Evolutionary conservation across 2,329 filamentous ascomycete species (phyloP).

Genomic region (Coniosporium tulheliwenetii): DNA sequence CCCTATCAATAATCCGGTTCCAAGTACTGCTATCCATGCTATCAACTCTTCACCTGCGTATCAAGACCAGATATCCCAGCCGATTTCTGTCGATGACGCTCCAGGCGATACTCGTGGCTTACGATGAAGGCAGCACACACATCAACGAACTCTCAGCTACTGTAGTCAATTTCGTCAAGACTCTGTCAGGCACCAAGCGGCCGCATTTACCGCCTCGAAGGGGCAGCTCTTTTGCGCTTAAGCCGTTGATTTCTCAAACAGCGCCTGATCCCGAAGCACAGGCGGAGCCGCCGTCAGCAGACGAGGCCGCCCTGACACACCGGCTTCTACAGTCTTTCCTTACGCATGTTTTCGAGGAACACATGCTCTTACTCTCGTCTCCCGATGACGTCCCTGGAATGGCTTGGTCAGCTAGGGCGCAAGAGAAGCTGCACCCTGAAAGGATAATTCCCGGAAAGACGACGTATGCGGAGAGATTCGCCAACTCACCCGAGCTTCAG

Average conservation of each 20-base stretch:
- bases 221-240: slow-evolving; percentile 28
- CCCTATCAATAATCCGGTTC: slow-evolving; percentile 40
- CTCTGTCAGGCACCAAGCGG: slow-evolving; percentile 49
- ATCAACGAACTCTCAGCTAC: slow-evolving; percentile 51
- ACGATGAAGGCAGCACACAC: slow-evolving; percentile 39
- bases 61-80: slow-evolving; percentile 64
- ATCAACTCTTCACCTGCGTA: slow-evolving; percentile 54
- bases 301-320: slow-evolving; percentile 45
- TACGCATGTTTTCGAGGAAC: slow-evolving; percentile 62
- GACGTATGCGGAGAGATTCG: slow-evolving; percentile 49
- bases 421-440: slow-evolving; percentile 53
- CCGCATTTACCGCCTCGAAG: slow-evolving; percentile 46
- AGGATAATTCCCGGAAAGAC: slow-evolving; percentile 44
- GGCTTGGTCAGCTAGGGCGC: slow-evolving; percentile 38
- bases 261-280: slow-evolving; percentile 44
- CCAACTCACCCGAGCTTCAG: slow-evolving; percentile 44
- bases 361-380: slow-evolving; percentile 37
- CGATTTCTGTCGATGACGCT: slow-evolving; percentile 66
- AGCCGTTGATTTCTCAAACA: background rate
- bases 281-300: slow-evolving; percentile 24
- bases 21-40: slow-evolving; percentile 57
- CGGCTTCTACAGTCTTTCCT: slow-evolving; percentile 60
- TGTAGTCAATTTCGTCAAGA: slow-evolving; percentile 55
- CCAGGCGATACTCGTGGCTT: slow-evolving; percentile 53
- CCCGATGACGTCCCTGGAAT: slow-evolving; percentile 31